phyloP scores from a whole-genome alignment of 139 green algal genomes.

The Closterium sp. region DNA sequence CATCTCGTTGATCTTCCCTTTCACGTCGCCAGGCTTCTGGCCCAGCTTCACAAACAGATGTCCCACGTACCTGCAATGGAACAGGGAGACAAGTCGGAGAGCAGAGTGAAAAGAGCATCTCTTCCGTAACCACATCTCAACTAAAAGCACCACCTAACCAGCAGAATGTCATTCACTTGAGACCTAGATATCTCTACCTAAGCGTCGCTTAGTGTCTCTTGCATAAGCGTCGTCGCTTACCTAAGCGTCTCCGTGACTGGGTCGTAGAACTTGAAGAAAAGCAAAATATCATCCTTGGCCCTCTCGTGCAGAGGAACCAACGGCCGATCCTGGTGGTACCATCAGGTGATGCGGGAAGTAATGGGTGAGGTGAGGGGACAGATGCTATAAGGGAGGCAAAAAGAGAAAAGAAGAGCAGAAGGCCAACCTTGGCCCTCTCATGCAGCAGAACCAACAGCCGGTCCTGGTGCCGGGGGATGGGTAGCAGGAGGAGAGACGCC shows the following conservation, averaged over 20 bases:
- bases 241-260: conserved; percentile 48
- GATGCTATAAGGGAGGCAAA: no score
- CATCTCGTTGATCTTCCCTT: conserved; percentile 10
- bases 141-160: no score
- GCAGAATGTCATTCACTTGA: no score
- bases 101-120: no score
- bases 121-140: no score
- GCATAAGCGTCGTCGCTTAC: conserved; percentile 1
- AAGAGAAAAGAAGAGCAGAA: conserved; percentile 84
- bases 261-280: conserved; percentile 94
- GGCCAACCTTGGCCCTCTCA: conserved; percentile 40
- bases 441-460: conserved; percentile 14
- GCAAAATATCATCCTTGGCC: conserved; percentile 61
- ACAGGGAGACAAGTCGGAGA: no score
- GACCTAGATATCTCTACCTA: neutral
- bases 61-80: conserved; percentile 58
- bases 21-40: conserved; percentile 39
- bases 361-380: neutral
- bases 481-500: no score
- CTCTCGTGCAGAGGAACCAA: conserved; percentile 39
- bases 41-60: conserved; percentile 53
- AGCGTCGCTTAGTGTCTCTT: conserved; percentile 43
- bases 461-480: neutral
- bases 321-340: neutral
- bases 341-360: neutral